A percentile compares a stretch with the other conserved stretches of the same genome.
These are phyloP conservation scores for Crithidia expoeki DNA, from an alignment of 208 protist genomes.

Conservation along the genomic window DNA sequence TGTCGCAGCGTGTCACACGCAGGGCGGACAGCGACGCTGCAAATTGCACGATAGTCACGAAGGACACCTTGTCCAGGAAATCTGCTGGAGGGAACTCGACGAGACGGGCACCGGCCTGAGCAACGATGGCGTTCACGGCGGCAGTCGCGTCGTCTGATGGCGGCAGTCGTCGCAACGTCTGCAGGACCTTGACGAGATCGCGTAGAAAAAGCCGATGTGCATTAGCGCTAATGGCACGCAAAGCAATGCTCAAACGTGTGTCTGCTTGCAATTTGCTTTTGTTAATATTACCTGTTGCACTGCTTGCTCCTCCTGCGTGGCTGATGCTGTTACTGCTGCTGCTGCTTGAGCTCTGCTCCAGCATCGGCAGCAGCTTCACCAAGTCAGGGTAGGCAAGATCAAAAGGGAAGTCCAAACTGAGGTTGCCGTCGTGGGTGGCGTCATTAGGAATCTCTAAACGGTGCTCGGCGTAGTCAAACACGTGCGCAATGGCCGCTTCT, in stretches of 20 bases:
- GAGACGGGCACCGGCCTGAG: conserved; percentile 35
- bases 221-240: conserved; percentile 18
- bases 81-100: not conserved
- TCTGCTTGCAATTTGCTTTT: not conserved
- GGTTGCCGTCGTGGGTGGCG: not conserved
- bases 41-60: conserved; percentile 49
- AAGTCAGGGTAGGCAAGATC: conserved; percentile 26
- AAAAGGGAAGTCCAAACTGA: conserved; percentile 20
- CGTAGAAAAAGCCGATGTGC: conserved; percentile 19
- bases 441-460: not conserved
- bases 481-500: conserved; percentile 16
- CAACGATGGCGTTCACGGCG: conserved; percentile 31
- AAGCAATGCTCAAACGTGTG: conserved; percentile 22
- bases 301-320: too few relatives aligned
- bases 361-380: conserved; percentile 52
- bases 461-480: conserved; percentile 39
- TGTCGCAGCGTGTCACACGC: conserved; percentile 57
- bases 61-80: conserved; percentile 26
- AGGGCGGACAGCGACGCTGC: conserved; percentile 57
- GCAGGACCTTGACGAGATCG: conserved; percentile 55
- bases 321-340: not conserved
- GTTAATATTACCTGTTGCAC: conserved; percentile 7
- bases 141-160: conserved; percentile 31
- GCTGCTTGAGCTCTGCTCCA: conserved; percentile 33
- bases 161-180: conserved; percentile 50